phyloP scores from a whole-genome alignment of 2,329 filamentous ascomycete genomes.

The Rhinocladiella similis region DNA sequence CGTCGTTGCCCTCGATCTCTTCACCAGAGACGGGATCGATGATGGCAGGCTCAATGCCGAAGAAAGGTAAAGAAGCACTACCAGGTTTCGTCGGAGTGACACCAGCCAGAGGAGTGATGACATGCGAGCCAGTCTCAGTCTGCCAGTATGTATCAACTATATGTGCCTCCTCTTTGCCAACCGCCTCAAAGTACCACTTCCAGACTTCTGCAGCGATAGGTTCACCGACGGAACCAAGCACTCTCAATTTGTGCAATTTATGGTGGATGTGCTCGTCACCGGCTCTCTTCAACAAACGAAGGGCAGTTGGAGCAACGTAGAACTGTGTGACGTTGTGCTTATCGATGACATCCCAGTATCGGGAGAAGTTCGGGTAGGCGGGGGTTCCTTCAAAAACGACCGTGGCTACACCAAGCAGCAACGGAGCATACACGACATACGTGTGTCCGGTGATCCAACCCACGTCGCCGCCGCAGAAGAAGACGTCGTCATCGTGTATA shows the following conservation, averaged over 20 bases:
- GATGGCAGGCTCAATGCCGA: slow-evolving; percentile 95
- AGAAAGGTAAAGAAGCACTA: slow-evolving; percentile 94
- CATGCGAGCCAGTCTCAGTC: slow-evolving; percentile 96
- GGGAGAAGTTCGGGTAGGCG: slow-evolving; percentile 94
- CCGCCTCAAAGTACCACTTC: slow-evolving; percentile 98
- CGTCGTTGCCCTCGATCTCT: slow-evolving; percentile 92
- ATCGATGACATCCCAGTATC: slow-evolving; percentile 98
- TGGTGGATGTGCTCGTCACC: slow-evolving; percentile 89
- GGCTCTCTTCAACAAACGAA: slow-evolving; percentile 91
- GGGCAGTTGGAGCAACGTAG: slow-evolving; percentile 93
- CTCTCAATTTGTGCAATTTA: slow-evolving; percentile 83
- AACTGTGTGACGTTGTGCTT: slow-evolving; percentile 96
- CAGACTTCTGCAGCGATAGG: slow-evolving; percentile 97
- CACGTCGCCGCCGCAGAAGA: slow-evolving; percentile 97
- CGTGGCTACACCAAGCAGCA: slow-evolving; percentile 88
- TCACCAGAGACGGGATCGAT: slow-evolving; percentile 94
- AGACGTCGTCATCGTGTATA: slow-evolving; percentile 88
- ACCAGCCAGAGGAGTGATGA: slow-evolving; percentile 89
- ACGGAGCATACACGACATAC: slow-evolving; percentile 94
- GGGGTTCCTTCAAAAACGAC: slow-evolving; percentile 98
- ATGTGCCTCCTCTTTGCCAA: slow-evolving; percentile 91
- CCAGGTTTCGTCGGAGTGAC: slow-evolving; percentile 96
- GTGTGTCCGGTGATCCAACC: slow-evolving; percentile 99
- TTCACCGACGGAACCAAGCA: slow-evolving; percentile 93
- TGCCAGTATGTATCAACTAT: slow-evolving; percentile 99